Base-by-base conservation (phyloP, 2,329 filamentous ascomycete species). In the Hypoxylon sp. region DNA sequence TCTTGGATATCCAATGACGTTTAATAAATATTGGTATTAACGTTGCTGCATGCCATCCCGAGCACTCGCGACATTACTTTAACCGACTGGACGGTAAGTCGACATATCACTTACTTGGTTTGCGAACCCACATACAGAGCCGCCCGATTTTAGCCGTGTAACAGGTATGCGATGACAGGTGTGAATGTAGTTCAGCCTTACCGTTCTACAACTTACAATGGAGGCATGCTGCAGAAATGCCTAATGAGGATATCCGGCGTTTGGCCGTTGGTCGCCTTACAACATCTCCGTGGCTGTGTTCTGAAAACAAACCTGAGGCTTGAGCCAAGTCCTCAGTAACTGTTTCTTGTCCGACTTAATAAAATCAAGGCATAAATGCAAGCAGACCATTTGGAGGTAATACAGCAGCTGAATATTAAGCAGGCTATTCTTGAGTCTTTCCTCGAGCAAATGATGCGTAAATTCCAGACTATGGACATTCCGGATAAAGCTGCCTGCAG, bases 251-350 rank as follows among this genome's bases (percentile, higher is more conserved):
- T 5, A 27, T 2, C 10, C 19, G 19, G 11, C 15, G 10, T 6
- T 21, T 29, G 19, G 15, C 21, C 2, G 35, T 31, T 44, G 24
- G 15, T 44, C 44, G 19, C 4, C 13, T 42, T 24, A 31, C 11
- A 6, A n/a, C 13, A 31, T 29, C n/a, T 24, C 31, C 24, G 42
- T 57, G 53, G 39, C 53, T 57, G 15, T 57, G 53, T 13, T 10
- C n/a, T 31, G 27, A 47, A 32, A 19, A 35, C 17, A 10, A 44
- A 21, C 53, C 39, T 47, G 42, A 29, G 6, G 24, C 53, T 57
- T 27, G 24, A 29, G 37, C 24, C 32, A 15, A 17, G 37, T n/a
- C 42, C 42, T 11, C 2, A 6, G 27, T 48, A 17, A 17, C 27
- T 39, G 11, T 31, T 21, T 6, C n/a, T 32, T 6, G 24, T 58